A percentile compares a stretch with the other conserved stretches of the same genome.
phyloP scores from a whole-genome alignment of 169 alveolate species.

The Eimeria falciformis region DNA sequence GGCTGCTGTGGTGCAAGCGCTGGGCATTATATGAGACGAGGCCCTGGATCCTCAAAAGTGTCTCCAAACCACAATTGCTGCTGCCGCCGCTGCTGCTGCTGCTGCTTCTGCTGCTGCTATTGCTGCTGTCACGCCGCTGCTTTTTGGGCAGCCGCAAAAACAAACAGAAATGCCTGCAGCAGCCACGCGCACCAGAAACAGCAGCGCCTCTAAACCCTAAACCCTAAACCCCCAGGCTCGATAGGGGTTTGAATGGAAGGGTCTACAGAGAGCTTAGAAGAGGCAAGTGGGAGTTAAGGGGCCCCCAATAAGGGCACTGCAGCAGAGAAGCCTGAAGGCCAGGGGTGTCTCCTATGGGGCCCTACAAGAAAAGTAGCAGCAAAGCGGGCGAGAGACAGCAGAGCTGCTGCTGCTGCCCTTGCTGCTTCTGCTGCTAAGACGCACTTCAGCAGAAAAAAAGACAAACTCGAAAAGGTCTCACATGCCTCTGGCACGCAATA shows the following conservation, averaged over 20 bases:
- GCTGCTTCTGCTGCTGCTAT: neutral
- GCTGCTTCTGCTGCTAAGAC: neutral
- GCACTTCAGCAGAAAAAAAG: neutral
- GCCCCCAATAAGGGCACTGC: neutral
- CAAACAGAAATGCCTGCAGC: neutral
- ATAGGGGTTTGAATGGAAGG: too few relatives aligned
- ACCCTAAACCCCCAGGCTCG: neutral
- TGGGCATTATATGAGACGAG: conserved; percentile 20
- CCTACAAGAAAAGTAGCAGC: neutral
- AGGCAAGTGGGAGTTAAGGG: neutral
- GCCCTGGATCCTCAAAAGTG: neutral
- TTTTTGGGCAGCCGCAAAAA: neutral
- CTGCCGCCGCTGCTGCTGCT: conserved; percentile 14
- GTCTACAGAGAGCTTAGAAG: too few relatives aligned
- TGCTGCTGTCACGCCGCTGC: neutral
- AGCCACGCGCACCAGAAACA: too few relatives aligned
- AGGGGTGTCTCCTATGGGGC: too few relatives aligned
- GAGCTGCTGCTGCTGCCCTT: neutral
- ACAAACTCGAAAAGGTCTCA: too few relatives aligned
- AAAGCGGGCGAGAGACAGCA: neutral
- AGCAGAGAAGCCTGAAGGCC: too few relatives aligned
- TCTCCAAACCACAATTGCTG: neutral
- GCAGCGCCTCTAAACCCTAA: neutral
- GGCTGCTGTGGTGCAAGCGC: neutral
- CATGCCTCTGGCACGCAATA: too few relatives aligned